phyloP scores from a whole-genome alignment of 768 basidiomycete species.

The Artomyces pyxidatus region DNA sequence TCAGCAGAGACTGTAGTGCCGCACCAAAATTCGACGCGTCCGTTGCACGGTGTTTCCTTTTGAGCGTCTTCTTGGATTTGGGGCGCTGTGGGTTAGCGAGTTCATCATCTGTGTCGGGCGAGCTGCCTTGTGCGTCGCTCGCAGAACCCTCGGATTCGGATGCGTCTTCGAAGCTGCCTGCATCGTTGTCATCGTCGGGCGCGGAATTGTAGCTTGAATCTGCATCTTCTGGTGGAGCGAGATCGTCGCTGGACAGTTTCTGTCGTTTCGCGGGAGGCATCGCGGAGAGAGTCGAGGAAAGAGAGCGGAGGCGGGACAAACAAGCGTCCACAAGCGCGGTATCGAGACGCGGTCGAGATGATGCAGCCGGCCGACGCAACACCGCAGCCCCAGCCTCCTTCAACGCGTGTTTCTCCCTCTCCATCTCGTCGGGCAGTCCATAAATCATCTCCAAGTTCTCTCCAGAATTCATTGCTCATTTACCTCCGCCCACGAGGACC shows the following conservation, averaged over 20 bases:
- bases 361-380: too few species aligned
- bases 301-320: not conserved
- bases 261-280: conserved; percentile 52
- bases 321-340: not conserved
- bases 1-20: conserved; percentile 63
- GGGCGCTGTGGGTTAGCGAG: conserved; percentile 42
- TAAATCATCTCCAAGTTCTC: too few species aligned
- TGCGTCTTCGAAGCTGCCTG: conserved; percentile 18
- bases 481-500: too few species aligned
- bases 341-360: not conserved
- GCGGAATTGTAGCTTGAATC: conserved; percentile 15
- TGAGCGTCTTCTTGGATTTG: conserved; percentile 75
- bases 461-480: too few species aligned
- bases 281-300: not conserved
- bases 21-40: conserved; percentile 66
- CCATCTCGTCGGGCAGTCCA: too few species aligned
- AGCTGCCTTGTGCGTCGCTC: conserved; percentile 17
- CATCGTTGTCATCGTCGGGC: conserved; percentile 19
- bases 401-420: too few species aligned
- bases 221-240: conserved; percentile 13
- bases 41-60: conserved; percentile 78
- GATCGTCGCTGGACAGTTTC: conserved; percentile 28
- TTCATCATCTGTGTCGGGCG: conserved; percentile 54
- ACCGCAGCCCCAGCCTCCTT: too few species aligned
- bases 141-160: conserved; percentile 11